Conservation (phyloP, 2,329 filamentous ascomycete species). For the Aspergillus thermomutatus region DNA sequence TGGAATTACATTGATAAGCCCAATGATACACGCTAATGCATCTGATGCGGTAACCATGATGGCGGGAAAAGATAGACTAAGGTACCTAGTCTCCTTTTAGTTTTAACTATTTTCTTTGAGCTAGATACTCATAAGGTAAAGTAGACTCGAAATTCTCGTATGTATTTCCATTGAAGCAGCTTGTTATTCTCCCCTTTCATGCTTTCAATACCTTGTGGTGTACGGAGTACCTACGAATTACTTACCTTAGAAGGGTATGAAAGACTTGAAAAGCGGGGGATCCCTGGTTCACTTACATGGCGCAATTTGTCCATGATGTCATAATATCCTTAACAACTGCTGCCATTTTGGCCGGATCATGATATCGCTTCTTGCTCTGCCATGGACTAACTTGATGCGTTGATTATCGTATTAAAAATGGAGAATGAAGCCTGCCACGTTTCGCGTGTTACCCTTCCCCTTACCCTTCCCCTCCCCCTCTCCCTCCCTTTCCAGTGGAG, state of each 20-base stretch:
- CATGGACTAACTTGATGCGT: neutral
- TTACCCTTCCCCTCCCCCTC: no score
- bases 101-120: neutral
- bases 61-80: slow-evolving; percentile 10
- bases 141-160: neutral
- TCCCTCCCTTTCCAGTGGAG: neutral
- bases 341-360: neutral
- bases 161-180: neutral
- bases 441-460: neutral
- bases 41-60: slow-evolving; percentile 16
- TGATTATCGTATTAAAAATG: neutral
- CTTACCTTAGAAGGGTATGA: slow-evolving; percentile 7
- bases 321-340: slow-evolving; percentile 6
- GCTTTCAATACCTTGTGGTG: neutral
- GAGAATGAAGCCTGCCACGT: neutral
- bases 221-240: no score
- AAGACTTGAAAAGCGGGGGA: slow-evolving; percentile 1
- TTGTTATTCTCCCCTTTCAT: slow-evolving; percentile 1
- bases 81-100: neutral
- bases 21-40: slow-evolving; percentile 15
- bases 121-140: neutral
- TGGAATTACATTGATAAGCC: slow-evolving; percentile 7
- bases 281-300: slow-evolving; percentile 4
- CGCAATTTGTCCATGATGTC: slow-evolving; percentile 20
- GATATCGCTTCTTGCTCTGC: neutral